Percentiles rank a stretch among this genome's conserved stretches.
phyloP scores from a whole-genome alignment of 768 basidiomycete species.

The Podaxis sp. region DNA sequence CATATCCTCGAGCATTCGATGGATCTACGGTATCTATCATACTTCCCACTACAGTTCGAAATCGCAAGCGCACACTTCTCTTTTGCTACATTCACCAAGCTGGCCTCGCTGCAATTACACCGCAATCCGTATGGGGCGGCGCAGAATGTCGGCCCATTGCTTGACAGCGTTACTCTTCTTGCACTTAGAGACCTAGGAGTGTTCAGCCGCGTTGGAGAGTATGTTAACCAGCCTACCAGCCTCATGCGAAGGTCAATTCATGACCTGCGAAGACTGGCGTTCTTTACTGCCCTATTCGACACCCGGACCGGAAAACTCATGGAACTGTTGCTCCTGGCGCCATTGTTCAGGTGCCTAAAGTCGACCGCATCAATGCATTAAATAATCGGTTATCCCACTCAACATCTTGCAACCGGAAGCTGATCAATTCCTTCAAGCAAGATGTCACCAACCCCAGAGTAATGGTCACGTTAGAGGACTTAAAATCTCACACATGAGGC shows the following conservation, averaged over 20 bases:
- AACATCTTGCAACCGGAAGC: neutral
- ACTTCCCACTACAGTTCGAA: neutral
- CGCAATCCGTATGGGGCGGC: neutral
- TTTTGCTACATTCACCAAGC: neutral
- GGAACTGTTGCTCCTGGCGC: neutral
- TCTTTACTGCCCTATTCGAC: neutral
- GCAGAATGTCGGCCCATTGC: neutral
- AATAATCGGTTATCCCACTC: no score
- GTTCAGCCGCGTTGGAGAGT: neutral
- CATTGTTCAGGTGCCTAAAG: neutral
- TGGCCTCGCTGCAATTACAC: neutral
- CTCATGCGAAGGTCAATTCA: slow-evolving; percentile 2
- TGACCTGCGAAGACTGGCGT: neutral
- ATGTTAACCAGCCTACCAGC: neutral
- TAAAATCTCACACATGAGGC: no score
- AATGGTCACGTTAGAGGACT: slow-evolving; percentile 47
- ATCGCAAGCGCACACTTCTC: neutral
- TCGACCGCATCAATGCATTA: neutral
- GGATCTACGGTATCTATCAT: neutral
- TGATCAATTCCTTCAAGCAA: neutral
- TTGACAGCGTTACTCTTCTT: neutral
- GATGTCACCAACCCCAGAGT: slow-evolving; percentile 26
- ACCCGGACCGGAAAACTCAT: neutral
- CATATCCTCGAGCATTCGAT: neutral
- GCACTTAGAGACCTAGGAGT: neutral